Conservation (phyloP, 2,329 filamentous ascomycete species). For the Penicillium sclerotigenum region DNA sequence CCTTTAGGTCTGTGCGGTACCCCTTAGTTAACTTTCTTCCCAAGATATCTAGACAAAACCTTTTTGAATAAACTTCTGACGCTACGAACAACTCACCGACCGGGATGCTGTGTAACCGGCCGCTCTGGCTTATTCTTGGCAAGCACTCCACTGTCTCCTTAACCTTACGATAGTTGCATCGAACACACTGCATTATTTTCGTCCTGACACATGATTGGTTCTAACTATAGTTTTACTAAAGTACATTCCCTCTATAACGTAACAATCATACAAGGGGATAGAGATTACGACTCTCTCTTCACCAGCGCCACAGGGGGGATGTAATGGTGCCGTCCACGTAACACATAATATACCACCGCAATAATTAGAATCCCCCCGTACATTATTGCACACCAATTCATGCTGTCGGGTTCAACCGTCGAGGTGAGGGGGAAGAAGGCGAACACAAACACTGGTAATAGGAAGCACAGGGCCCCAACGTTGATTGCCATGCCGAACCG, state of each 20-base stretch:
- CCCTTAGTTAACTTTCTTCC: not conserved
- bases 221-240: too few species aligned
- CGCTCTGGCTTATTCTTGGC: not conserved
- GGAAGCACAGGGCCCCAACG: conserved; percentile 32
- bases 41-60: not conserved
- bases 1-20: not conserved
- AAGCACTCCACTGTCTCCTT: not conserved
- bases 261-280: not conserved
- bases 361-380: conserved; percentile 38
- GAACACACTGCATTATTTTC: not conserved
- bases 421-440: conserved; percentile 37
- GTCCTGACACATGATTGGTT: not conserved
- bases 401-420: conserved; percentile 27
- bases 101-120: not conserved
- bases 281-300: conserved; percentile 15
- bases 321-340: conserved; percentile 38
- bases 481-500: conserved; percentile 36
- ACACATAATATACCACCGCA: conserved; percentile 36
- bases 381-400: conserved; percentile 43
- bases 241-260: not conserved
- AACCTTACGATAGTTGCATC: not conserved
- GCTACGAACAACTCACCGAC: not conserved
- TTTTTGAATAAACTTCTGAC: not conserved
- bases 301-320: conserved; percentile 25
- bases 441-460: conserved; percentile 36